Percentiles rank a stretch among this genome's conserved stretches.
These are phyloP conservation scores for Fusarium sp. DNA, from an alignment of 2,329 filamentous ascomycete genomes.

Conservation along the genomic window DNA sequence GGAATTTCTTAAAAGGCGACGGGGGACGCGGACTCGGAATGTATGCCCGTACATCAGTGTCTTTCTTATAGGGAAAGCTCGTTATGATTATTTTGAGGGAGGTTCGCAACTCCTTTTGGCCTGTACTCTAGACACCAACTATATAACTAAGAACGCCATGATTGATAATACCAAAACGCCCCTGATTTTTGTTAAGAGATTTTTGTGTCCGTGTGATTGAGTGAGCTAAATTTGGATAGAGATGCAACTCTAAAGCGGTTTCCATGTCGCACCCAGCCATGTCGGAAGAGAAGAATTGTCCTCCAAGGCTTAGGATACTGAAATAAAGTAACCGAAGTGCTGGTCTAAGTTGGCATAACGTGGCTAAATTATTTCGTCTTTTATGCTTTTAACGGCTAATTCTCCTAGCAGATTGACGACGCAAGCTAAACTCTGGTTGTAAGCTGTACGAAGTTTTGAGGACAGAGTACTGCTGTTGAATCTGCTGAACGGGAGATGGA, in stretches of 20 bases:
- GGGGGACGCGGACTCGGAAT: slow-evolving; percentile 16
- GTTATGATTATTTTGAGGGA: slow-evolving; percentile 22
- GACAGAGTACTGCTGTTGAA: background rate
- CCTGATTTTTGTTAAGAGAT: background rate
- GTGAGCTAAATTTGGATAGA: background rate
- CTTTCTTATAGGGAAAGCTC: slow-evolving; percentile 14
- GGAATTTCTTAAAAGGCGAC: slow-evolving; percentile 22
- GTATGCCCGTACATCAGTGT: slow-evolving; percentile 19
- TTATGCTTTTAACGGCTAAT: background rate
- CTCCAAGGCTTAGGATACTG: background rate
- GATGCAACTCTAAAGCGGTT: background rate
- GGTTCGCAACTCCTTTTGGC: slow-evolving; percentile 19
- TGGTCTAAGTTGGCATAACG: too few species aligned
- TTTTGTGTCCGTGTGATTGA: background rate
- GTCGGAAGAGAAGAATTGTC: background rate
- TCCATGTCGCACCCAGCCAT: background rate
- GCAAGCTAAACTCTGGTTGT: too few species aligned
- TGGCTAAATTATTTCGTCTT: background rate
- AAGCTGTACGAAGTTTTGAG: background rate
- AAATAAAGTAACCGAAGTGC: background rate
- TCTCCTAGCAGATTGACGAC: background rate
- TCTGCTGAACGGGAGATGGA: background rate
- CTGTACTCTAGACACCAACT: slow-evolving; percentile 45
- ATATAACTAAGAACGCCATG: slow-evolving; percentile 34
- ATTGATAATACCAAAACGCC: slow-evolving; percentile 22